Evolutionary conservation across 805 yeast genomes (phyloP).

Genomic region (Yueomyces sinensis): DNA sequence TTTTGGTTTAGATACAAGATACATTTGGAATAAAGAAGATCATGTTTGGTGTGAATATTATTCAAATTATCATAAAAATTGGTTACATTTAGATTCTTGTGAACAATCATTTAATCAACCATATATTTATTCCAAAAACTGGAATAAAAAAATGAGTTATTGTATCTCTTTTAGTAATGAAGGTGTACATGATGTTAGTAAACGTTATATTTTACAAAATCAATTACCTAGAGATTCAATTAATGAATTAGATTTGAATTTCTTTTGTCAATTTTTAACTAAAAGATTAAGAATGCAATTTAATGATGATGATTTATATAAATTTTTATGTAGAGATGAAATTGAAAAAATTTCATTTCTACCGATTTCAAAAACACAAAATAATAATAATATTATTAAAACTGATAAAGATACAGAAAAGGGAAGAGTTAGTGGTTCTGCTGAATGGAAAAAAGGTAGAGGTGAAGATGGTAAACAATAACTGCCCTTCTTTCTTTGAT

Average conservation of each 20-base stretch:
- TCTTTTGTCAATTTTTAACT: constrained; percentile 28
- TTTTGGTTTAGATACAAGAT: constrained; percentile 51
- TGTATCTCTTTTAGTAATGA: constrained; percentile 53
- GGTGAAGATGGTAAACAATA: constrained; percentile 55
- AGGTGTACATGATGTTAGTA: constrained; percentile 58
- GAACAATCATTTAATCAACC: constrained; percentile 83
- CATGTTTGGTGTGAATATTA: constrained; percentile 95
- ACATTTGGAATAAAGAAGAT: constrained; percentile 81
- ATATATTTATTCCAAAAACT: constrained; percentile 57
- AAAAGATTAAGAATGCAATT: constrained; percentile 19
- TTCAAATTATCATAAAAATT: constrained; percentile 42
- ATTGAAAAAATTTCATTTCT: constrained; percentile 17
- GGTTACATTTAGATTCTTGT: constrained; percentile 88
- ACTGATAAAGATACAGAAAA: constrained; percentile 4
- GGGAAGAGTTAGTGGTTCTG: constrained; percentile 61
- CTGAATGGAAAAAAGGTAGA: constrained; percentile 61
- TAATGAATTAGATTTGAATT: constrained; percentile 27
- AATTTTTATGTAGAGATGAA: constrained; percentile 20
- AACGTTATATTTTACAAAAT: constrained; percentile 43
- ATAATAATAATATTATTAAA: not conserved
- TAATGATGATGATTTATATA: constrained; percentile 26
- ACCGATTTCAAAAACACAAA: too few species aligned
- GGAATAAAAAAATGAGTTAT: constrained; percentile 93
- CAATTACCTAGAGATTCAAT: constrained; percentile 35
- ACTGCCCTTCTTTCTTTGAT: not conserved